These are phyloP conservation scores for Brassica balearica DNA, from an alignment of 441 rosid genomes.

Conservation along the genomic window DNA sequence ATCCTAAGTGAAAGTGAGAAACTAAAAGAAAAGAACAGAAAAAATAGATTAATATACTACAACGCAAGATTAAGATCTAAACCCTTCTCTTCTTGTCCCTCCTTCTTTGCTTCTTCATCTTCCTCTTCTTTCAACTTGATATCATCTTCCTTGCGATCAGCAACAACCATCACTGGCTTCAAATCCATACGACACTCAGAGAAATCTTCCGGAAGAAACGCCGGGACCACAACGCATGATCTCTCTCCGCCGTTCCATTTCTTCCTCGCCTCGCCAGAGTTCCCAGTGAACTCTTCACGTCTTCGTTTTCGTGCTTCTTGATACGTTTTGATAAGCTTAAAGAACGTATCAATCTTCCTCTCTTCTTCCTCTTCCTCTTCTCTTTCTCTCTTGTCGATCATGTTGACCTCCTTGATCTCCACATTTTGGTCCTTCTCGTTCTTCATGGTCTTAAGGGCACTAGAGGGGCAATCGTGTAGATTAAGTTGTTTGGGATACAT, in stretches of 20 bases:
- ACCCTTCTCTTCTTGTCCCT: constrained; percentile 19
- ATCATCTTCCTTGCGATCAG: constrained; percentile 17
- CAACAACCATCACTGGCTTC: constrained; percentile 26
- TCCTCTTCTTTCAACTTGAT: constrained; percentile 7
- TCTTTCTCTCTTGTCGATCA: not conserved
- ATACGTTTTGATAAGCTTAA: constrained; percentile 36
- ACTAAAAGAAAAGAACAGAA: not conserved
- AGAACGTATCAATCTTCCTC: constrained; percentile 42
- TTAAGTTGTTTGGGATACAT: constrained; percentile 32
- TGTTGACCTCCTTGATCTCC: constrained; percentile 21
- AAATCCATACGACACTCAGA: constrained; percentile 15
- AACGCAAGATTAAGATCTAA: constrained; percentile 44
- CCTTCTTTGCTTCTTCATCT: constrained; percentile 6
- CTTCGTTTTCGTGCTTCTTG: constrained; percentile 43
- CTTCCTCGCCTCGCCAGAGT: constrained; percentile 9
- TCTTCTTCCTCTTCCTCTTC: constrained; percentile 36
- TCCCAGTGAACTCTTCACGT: constrained; percentile 31
- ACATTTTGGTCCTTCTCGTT: constrained; percentile 23
- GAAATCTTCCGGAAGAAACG: constrained; percentile 44
- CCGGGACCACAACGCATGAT: constrained; percentile 33
- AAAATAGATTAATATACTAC: not conserved
- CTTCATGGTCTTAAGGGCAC: constrained; percentile 25
- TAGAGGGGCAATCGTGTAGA: constrained; percentile 8
- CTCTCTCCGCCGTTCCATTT: constrained; percentile 30
- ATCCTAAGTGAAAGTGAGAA: constrained; percentile 10